Evolutionary conservation across 805 yeast genomes (phyloP).

Genomic region (Ogataea trehalophila): DNA sequence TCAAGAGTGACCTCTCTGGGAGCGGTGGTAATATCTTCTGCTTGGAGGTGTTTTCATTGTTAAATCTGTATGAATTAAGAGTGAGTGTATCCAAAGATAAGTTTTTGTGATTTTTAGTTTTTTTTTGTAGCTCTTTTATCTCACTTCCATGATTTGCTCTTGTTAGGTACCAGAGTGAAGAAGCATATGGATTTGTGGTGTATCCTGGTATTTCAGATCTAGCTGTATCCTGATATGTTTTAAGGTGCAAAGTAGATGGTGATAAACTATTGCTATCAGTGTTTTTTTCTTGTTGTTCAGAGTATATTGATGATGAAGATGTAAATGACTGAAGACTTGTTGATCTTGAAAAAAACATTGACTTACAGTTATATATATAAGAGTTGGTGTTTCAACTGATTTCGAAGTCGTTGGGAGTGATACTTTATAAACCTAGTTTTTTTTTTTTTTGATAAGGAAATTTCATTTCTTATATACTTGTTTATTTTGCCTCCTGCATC

Average conservation of each 20-base stretch:
- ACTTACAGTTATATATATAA: neutral
- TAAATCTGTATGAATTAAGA: neutral
- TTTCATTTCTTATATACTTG: too few relatives aligned
- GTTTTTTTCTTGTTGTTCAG: neutral
- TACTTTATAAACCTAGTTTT: too few relatives aligned
- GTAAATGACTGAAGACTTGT: neutral
- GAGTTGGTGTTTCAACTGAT: neutral
- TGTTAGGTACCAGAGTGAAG: conserved; percentile 36
- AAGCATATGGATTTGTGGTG: conserved; percentile 36
- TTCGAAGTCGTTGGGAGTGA: too few relatives aligned
- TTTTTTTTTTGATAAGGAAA: too few relatives aligned
- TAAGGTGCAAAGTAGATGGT: too few relatives aligned
- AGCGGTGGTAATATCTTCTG: conserved; percentile 4
- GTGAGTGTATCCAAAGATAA: neutral
- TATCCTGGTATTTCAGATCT: neutral
- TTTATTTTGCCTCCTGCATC: too few relatives aligned
- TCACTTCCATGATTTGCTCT: conserved; percentile 34
- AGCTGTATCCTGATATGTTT: too few relatives aligned
- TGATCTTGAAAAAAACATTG: neutral
- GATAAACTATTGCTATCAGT: too few relatives aligned
- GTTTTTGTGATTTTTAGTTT: conserved; percentile 6
- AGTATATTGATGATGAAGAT: conserved; percentile 16
- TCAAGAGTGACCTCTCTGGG: neutral
- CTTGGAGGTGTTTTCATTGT: neutral
- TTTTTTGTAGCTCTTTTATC: conserved; percentile 27